phyloP scores from a whole-genome alignment of 352 stramenopile species.

The Phytophthora nicotianae region DNA sequence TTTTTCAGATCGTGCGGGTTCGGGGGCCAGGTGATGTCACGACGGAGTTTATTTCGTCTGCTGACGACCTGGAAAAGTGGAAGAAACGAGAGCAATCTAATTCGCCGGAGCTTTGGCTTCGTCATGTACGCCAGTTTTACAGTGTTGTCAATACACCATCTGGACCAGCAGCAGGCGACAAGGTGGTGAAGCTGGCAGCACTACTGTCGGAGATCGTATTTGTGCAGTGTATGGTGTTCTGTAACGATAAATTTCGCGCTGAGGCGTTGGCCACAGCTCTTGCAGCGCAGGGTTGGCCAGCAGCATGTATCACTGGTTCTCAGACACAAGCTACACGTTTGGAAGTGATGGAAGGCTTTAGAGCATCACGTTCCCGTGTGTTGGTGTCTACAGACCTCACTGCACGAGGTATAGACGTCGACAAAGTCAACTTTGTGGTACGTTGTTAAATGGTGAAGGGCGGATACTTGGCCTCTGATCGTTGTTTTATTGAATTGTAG shows the following conservation, averaged over 20 bases:
- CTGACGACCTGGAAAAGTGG: slow-evolving; percentile 48
- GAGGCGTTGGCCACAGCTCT: slow-evolving; percentile 67
- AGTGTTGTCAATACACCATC: slow-evolving; percentile 41
- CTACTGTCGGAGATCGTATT: slow-evolving; percentile 76
- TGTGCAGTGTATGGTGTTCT: slow-evolving; percentile 85
- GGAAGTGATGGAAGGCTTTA: slow-evolving; percentile 68
- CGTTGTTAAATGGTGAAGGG: background rate
- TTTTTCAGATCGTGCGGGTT: slow-evolving; percentile 68
- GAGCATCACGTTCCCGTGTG: slow-evolving; percentile 53
- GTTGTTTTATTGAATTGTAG: slow-evolving; percentile 20
- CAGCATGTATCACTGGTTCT: slow-evolving; percentile 69
- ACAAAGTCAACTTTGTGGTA: slow-evolving; percentile 81
- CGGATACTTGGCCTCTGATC: background rate
- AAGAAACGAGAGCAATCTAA: slow-evolving; percentile 54
- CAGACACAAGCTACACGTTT: slow-evolving; percentile 66
- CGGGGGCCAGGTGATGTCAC: slow-evolving; percentile 59
- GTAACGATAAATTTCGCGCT: slow-evolving; percentile 82
- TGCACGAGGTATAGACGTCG: slow-evolving; percentile 75
- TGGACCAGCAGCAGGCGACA: slow-evolving; percentile 20
- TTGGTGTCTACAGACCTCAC: slow-evolving; percentile 82
- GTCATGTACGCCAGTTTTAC: slow-evolving; percentile 75
- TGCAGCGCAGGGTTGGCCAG: slow-evolving; percentile 55
- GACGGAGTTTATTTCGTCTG: slow-evolving; percentile 64
- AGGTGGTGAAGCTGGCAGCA: slow-evolving; percentile 55
- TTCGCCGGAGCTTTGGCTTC: slow-evolving; percentile 70